phyloP scores from a whole-genome alignment of 2,329 filamentous ascomycete species.

The Apiospora arundinis region DNA sequence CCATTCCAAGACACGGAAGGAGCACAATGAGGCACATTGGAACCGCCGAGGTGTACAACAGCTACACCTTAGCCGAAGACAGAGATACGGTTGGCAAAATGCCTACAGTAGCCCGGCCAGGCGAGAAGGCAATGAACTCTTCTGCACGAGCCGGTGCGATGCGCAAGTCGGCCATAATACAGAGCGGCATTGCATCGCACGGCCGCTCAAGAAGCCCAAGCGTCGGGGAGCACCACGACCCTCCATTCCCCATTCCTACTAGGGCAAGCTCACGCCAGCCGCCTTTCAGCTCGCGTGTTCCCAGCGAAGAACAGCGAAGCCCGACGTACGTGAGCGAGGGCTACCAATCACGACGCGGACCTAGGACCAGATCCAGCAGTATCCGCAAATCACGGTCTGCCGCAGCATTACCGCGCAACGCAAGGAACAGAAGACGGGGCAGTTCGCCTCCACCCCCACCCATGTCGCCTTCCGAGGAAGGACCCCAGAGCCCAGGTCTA shows the following conservation, averaged over 20 bases:
- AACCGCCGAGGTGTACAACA: slow-evolving; percentile 53
- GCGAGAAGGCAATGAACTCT: slow-evolving; percentile 49
- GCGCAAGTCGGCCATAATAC: slow-evolving; percentile 80
- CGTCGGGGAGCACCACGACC: slow-evolving; percentile 64
- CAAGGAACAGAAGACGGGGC: slow-evolving; percentile 54
- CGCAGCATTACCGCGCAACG: slow-evolving; percentile 68
- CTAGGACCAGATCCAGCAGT: slow-evolving; percentile 60
- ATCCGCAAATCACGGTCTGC: slow-evolving; percentile 88
- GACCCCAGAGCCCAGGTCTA: slow-evolving; percentile 72
- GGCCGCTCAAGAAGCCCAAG: slow-evolving; percentile 70
- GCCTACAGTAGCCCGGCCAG: slow-evolving; percentile 41
- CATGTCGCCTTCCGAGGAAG: slow-evolving; percentile 70
- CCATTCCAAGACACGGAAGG: slow-evolving; percentile 34
- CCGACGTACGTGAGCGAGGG: slow-evolving; percentile 62
- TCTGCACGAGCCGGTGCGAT: slow-evolving; percentile 58
- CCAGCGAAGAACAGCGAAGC: slow-evolving; percentile 77
- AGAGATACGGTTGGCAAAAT: slow-evolving; percentile 39
- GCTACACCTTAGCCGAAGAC: slow-evolving; percentile 44
- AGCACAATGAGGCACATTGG: slow-evolving; percentile 43
- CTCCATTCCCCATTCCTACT: slow-evolving; percentile 91
- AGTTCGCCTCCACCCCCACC: slow-evolving; percentile 71
- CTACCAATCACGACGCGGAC: slow-evolving; percentile 59
- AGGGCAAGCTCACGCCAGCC: slow-evolving; percentile 85
- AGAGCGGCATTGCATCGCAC: slow-evolving; percentile 77
- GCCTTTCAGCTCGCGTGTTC: slow-evolving; percentile 67